Conservation (phyloP, 192 early-diverging fungal genomes). For the Paraglomus occultum region DNA sequence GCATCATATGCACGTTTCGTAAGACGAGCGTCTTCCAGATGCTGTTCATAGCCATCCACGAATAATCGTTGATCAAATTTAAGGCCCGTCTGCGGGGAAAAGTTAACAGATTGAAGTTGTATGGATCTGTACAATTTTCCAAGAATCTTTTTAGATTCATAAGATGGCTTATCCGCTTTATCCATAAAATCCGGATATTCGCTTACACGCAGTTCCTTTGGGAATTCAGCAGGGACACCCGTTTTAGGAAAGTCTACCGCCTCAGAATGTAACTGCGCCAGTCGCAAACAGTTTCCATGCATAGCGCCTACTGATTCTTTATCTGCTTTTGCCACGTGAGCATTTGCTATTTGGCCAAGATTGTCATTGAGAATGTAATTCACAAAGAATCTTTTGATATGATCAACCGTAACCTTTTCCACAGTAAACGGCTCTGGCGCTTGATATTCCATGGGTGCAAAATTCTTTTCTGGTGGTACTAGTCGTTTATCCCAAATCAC, state of each 20-base stretch:
- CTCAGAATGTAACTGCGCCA: constrained; percentile 67
- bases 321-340: constrained; percentile 66
- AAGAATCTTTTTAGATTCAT: constrained; percentile 52
- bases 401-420: constrained; percentile 43
- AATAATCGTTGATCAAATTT: constrained; percentile 43
- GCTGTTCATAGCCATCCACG: constrained; percentile 48
- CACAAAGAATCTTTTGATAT: constrained; percentile 63
- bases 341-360: constrained; percentile 66
- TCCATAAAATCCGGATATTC: constrained; percentile 75
- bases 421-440: constrained; percentile 33
- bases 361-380: constrained; percentile 65
- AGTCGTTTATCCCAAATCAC: constrained; percentile 57
- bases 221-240: constrained; percentile 52
- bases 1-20: constrained; percentile 50
- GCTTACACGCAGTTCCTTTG: constrained; percentile 38
- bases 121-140: constrained; percentile 55
- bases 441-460: constrained; percentile 54
- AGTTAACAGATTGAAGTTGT: constrained; percentile 39
- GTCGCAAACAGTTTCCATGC: constrained; percentile 47
- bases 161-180: constrained; percentile 49
- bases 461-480: constrained; percentile 38
- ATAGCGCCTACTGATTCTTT: constrained; percentile 40
- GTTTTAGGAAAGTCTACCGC: constrained; percentile 80
- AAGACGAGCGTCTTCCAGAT: constrained; percentile 47
- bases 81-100: constrained; percentile 43